These are phyloP conservation scores for Ogataea thermomethanolica DNA, from an alignment of 805 yeast species.

Conservation along the genomic window DNA sequence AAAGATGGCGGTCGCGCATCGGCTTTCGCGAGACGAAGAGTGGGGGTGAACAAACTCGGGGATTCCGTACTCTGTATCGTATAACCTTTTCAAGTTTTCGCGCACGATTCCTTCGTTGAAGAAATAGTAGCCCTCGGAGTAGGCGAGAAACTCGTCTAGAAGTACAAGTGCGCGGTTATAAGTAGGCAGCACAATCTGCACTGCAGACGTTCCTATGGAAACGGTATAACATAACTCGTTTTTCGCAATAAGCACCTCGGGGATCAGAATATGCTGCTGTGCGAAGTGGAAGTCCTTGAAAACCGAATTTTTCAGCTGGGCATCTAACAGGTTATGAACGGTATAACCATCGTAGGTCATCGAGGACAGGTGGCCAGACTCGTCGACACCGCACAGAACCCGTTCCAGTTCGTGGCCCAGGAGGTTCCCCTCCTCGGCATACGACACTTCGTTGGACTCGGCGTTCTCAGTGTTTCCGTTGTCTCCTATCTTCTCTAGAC, in stretches of 20 bases:
- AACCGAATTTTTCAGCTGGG: background rate
- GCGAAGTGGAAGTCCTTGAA: background rate
- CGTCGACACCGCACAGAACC: too few relatives aligned
- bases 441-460: too few relatives aligned
- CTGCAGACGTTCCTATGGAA: slow-evolving; percentile 18
- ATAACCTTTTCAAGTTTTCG: slow-evolving; percentile 52
- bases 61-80: slow-evolving; percentile 33
- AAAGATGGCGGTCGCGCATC: slow-evolving; percentile 62
- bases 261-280: background rate
- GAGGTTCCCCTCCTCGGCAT: too few relatives aligned
- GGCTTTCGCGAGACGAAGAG: slow-evolving; percentile 28
- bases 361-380: too few relatives aligned
- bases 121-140: slow-evolving; percentile 72
- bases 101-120: slow-evolving; percentile 71
- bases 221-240: background rate
- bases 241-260: background rate
- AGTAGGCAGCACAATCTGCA: slow-evolving; percentile 60
- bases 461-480: too few relatives aligned
- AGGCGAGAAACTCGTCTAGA: slow-evolving; percentile 65
- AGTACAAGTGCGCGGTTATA: slow-evolving; percentile 62
- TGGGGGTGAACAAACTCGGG: slow-evolving; percentile 1
- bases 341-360: background rate
- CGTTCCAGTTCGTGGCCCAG: too few relatives aligned
- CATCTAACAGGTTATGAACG: slow-evolving; percentile 4
- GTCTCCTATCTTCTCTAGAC: slow-evolving; percentile 1